These are phyloP conservation scores for Chenopodium album DNA, from an alignment of 148 eudicot genomes.

Conservation along the genomic window DNA sequence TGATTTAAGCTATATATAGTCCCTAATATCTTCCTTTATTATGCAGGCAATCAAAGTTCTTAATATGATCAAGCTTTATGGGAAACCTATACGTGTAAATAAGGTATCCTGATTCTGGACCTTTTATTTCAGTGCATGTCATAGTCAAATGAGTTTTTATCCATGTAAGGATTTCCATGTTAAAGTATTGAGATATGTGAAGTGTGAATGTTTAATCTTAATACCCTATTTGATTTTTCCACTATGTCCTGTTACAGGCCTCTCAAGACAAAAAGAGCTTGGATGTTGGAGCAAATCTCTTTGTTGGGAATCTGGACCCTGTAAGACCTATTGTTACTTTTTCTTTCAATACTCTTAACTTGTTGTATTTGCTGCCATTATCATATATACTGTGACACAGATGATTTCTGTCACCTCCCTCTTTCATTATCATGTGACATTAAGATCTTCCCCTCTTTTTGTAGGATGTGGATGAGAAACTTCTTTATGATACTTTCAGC, in stretches of 20 bases:
- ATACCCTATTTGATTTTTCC: background rate
- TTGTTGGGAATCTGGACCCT: constrained; percentile 95
- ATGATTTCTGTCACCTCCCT: background rate
- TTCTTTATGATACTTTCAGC: constrained; percentile 92
- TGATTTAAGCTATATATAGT: background rate
- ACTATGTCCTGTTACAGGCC: constrained; percentile 49
- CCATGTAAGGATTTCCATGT: background rate
- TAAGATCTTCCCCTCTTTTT: constrained; percentile 10
- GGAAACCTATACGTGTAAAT: constrained; percentile 89
- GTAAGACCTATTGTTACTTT: constrained; percentile 39
- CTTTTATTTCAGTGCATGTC: background rate
- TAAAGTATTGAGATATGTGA: background rate
- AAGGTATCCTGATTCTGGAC: constrained; percentile 46
- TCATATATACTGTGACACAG: background rate
- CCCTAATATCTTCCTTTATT: constrained; percentile 13
- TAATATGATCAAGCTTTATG: constrained; percentile 93
- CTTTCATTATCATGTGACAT: background rate
- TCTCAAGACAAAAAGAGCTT: constrained; percentile 97
- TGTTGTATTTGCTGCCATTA: background rate
- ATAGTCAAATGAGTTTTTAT: background rate
- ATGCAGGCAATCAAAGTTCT: constrained; percentile 93
- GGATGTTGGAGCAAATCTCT: constrained; percentile 99
- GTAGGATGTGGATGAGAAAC: constrained; percentile 98
- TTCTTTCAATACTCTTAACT: background rate
- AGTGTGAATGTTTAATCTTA: background rate